Evolutionary conservation across 148 eudicot species (phyloP), one percentile per base, ranked within the genome.

Genomic region (Diospyros kaki): DNA sequence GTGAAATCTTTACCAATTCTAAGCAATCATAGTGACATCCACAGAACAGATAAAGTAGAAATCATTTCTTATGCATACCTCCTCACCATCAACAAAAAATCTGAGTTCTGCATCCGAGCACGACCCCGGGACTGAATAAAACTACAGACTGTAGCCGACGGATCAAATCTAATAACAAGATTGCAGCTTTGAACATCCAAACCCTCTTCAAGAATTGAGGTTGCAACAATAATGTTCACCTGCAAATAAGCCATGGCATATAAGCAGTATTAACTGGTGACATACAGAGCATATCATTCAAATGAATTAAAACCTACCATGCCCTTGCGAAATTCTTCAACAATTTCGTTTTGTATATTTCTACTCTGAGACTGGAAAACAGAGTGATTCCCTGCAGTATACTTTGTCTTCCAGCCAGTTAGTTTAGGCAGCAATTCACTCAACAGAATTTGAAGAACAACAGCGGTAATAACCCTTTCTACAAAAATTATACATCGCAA

Each of bases 401-500:
- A 93, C 69, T 73, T 85, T 12, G 93, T 78, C 71, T 79, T 86
- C 98, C 98, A 93, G 5, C 88, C 94, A 77, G 64, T 69, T 1
- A 66, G 64, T 73, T 81, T 62, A 45, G 79, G 88, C 73, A 93
- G 89, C 68, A 87, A 73, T 64, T 82, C 87, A 59, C 60, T 84
- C 78, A 93, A 74, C 44, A 91, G 72, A 41, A 67, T 74, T 71
- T 81, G 79, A 69, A 95, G 85, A 71, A 85, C 93, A 83, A 88
- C 81, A 9, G 99, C 93, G 45, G 97, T 90, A 53, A 89, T 68
- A 40, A 91, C 88, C 82, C 97, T 84, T 68, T 93, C 88, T 28
- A 93, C 99, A 70, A 95, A 95, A 43, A 95, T 75, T 63, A 95
- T 95, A 58, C 99, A 90, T 81, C 98, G 83, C 84, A 95, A 64